A percentile compares a stretch with the other conserved stretches of the same genome.
These are phyloP conservation scores for Fusarium nurragi DNA, from an alignment of 2,329 filamentous ascomycete species.

Conservation along the genomic window DNA sequence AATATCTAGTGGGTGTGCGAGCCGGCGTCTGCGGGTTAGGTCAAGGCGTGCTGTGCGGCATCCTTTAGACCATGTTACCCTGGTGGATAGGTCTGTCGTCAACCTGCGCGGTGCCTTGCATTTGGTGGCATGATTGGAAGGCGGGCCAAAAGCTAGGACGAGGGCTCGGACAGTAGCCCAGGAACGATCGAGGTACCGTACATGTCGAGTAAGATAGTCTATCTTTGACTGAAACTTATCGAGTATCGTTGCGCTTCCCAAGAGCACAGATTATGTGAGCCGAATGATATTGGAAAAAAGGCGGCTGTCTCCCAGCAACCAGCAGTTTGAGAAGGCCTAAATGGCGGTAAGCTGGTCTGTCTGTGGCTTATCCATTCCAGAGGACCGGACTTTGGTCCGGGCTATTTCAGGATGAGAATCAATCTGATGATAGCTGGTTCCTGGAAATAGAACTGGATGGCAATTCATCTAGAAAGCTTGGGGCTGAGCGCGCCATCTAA, in stretches of 20 bases:
- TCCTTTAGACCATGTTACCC: slow-evolving; percentile 31
- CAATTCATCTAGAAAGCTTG: slow-evolving; percentile 6
- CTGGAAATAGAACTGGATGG: slow-evolving; percentile 16
- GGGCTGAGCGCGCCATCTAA: slow-evolving; percentile 12
- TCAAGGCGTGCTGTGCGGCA: slow-evolving; percentile 27
- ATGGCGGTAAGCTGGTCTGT: slow-evolving; percentile 16
- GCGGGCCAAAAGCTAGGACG: slow-evolving; percentile 37
- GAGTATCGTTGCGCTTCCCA: background rate
- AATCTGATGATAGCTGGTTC: slow-evolving; percentile 6
- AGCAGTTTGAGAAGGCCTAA: background rate
- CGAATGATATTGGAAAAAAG: background rate
- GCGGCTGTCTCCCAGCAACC: slow-evolving; percentile 23
- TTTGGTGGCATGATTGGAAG: slow-evolving; percentile 44
- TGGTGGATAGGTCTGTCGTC: slow-evolving; percentile 41
- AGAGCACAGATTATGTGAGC: background rate
- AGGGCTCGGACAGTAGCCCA: slow-evolving; percentile 35
- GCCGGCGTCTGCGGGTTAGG: slow-evolving; percentile 17
- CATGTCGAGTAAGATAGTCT: slow-evolving; percentile 17
- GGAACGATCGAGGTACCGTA: slow-evolving; percentile 38
- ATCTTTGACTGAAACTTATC: background rate
- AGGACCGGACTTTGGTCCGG: background rate
- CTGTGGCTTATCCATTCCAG: slow-evolving; percentile 26
- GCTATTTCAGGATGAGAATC: slow-evolving; percentile 11
- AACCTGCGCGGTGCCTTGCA: slow-evolving; percentile 46
- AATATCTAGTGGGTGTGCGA: slow-evolving; percentile 31